Conservation (phyloP, 140 eudicot species). For the Oenanthe javanica region DNA sequence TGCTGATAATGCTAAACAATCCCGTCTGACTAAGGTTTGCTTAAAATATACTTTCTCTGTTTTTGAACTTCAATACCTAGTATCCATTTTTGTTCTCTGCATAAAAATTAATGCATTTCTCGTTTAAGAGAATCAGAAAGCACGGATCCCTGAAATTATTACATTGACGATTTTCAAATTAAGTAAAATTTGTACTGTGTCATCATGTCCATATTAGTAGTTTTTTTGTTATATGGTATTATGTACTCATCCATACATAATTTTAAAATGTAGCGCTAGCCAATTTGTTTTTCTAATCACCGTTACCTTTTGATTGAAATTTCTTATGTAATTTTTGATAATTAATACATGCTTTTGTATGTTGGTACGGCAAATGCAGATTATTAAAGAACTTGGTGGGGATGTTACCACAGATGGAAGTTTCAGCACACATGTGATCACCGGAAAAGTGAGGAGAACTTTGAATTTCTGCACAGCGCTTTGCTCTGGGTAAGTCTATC, state of each 20-base stretch:
- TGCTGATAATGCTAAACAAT: constrained; percentile 64
- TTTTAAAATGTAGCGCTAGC: neutral
- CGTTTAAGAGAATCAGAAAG: neutral
- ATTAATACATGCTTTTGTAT: neutral
- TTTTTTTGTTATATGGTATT: neutral
- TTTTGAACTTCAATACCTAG: neutral
- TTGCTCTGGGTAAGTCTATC: constrained; percentile 75
- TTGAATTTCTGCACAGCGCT: constrained; percentile 86
- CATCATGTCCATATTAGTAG: too few species aligned
- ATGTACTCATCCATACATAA: neutral
- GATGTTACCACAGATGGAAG: constrained; percentile 63
- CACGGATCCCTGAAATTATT: too few species aligned
- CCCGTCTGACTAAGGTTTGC: constrained; percentile 60
- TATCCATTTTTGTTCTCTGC: neutral
- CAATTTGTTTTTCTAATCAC: neutral
- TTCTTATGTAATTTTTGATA: neutral
- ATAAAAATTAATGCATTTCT: neutral
- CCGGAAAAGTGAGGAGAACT: constrained; percentile 87
- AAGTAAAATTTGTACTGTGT: neutral
- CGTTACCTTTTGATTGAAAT: neutral
- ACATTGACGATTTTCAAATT: neutral
- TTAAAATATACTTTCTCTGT: neutral
- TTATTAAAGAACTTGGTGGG: constrained; percentile 80
- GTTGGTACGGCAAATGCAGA: constrained; percentile 29
- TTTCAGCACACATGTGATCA: constrained; percentile 65